Base-by-base conservation (phyloP, 208 protist genomes). In the Polymyxa betae region DNA sequence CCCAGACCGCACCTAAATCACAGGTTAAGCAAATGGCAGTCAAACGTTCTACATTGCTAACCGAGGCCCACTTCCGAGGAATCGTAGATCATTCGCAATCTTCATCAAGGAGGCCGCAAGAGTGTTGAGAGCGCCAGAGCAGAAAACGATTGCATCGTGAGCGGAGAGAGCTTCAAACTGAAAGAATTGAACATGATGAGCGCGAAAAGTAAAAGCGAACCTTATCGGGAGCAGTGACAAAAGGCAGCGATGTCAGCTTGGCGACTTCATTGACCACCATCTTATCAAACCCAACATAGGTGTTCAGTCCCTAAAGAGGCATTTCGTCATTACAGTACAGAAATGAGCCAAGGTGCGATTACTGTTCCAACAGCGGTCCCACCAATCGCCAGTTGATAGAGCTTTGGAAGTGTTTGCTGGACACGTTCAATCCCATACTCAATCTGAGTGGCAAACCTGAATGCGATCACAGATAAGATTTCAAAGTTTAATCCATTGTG, bases 41-140 rank as follows among this genome's bases (percentile, higher is more conserved):
- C 54, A 43, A 29, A 93, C 16, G 92, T 97, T 96, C 32, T 93
- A 93, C 0, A 97, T 72, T 40, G 96, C 97, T 92, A 94, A 96
- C 41, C 96, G 92, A 41, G 97, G 97, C 5, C 97, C 97, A 35
- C 92, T 94, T 32, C 93, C 94, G 0, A 98, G 90, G 0, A 97
- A 90, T 46, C 97, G 94, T n/a, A 98, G 91, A 90, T 98, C 97
- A 90, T 97, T 97, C 46, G 96, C 97, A 45, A 98, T 97, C 93
- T 98, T 98, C 88, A 95, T 96, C 0, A 98, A 89, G 1, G 93
- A 92, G 0, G 90, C 90, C 29, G 97, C 95, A 20, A 95, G 35
- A 12, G 91, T 94, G 88, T 97, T 97, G 40, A 96, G 93, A 0
- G 96, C 90, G n/a, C 92, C 93, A 64, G 91, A 92, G 10, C 95